Evolutionary conservation across 441 rosid species (phyloP).

Genomic region (Macaranga tanarius): DNA sequence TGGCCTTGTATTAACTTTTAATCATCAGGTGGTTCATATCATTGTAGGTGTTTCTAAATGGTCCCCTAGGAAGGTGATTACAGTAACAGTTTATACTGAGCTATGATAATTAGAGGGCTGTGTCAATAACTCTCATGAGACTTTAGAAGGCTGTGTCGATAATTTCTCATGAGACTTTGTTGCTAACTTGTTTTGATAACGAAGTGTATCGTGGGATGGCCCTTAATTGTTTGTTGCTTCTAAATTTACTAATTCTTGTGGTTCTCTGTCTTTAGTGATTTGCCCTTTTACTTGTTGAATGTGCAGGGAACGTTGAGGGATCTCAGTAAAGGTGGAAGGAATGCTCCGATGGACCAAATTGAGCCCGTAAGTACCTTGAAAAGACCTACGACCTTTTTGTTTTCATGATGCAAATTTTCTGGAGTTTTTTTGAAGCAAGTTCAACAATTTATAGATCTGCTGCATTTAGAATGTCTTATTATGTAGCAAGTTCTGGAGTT

Average conservation of each 20-base stretch:
- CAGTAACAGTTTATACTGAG: neutral
- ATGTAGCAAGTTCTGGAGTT: neutral
- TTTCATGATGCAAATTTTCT: conserved; percentile 12
- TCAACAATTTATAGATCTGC: neutral
- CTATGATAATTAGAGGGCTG: neutral
- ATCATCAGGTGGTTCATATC: neutral
- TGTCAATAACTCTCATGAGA: neutral
- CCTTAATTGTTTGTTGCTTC: neutral
- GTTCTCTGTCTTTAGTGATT: conserved; percentile 10
- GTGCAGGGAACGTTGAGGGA: conserved; percentile 69
- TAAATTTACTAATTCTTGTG: neutral
- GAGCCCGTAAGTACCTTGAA: conserved; percentile 47
- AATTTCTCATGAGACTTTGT: neutral
- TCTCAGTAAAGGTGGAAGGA: conserved; percentile 70
- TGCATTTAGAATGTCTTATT: neutral
- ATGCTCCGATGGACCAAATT: conserved; percentile 41
- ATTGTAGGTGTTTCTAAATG: conserved; percentile 1
- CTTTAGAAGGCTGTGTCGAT: neutral
- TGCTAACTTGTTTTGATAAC: neutral
- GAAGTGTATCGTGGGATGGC: neutral
- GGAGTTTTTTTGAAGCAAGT: conserved; percentile 6
- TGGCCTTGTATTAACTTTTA: neutral
- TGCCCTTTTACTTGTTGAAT: conserved; percentile 21
- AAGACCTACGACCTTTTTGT: conserved; percentile 10
- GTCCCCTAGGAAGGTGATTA: neutral